phyloP scores from a whole-genome alignment of 1,284 basidiomycete genomes.

The Limonomyces culmigenus region DNA sequence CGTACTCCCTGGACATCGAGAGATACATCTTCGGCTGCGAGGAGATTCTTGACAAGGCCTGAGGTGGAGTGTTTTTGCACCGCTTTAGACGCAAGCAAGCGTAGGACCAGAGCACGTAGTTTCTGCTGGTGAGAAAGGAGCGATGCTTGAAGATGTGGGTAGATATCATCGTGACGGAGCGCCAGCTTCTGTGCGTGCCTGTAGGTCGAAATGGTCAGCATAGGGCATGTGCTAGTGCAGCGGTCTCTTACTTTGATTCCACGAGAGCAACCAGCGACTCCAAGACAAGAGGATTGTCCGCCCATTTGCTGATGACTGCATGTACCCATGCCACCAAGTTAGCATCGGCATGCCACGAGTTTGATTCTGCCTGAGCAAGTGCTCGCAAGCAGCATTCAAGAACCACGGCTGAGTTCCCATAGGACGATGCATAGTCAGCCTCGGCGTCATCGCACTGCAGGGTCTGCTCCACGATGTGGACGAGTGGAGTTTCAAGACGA shows the following conservation, averaged over 20 bases:
- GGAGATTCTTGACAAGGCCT: slow-evolving; percentile 44
- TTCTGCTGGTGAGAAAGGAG: slow-evolving; percentile 42
- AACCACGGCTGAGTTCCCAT: slow-evolving; percentile 32
- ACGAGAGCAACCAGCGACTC: slow-evolving; percentile 32
- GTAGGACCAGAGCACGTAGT: slow-evolving; percentile 36
- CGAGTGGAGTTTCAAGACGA: slow-evolving; percentile 25
- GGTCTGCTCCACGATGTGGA: slow-evolving; percentile 28
- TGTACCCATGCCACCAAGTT: slow-evolving; percentile 29
- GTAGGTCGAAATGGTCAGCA: neutral
- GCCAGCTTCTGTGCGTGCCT: neutral
- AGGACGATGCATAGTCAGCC: slow-evolving; percentile 16
- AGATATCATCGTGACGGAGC: slow-evolving; percentile 27
- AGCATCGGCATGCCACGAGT: slow-evolving; percentile 26
- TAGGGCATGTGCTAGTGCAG: neutral
- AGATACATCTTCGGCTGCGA: slow-evolving; percentile 59
- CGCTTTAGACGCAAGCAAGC: slow-evolving; percentile 31
- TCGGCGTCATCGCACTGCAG: slow-evolving; percentile 19
- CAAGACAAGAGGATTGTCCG: slow-evolving; percentile 37
- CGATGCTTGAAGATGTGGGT: slow-evolving; percentile 24
- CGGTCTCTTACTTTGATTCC: slow-evolving; percentile 27
- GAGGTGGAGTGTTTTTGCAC: slow-evolving; percentile 26
- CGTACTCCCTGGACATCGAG: slow-evolving; percentile 66
- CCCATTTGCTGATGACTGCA: slow-evolving; percentile 33
- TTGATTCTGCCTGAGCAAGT: slow-evolving; percentile 22
- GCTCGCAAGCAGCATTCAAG: slow-evolving; percentile 29